These are phyloP conservation scores for Alternaria sp. DNA, from an alignment of 2,329 filamentous ascomycete species.

Conservation along the genomic window DNA sequence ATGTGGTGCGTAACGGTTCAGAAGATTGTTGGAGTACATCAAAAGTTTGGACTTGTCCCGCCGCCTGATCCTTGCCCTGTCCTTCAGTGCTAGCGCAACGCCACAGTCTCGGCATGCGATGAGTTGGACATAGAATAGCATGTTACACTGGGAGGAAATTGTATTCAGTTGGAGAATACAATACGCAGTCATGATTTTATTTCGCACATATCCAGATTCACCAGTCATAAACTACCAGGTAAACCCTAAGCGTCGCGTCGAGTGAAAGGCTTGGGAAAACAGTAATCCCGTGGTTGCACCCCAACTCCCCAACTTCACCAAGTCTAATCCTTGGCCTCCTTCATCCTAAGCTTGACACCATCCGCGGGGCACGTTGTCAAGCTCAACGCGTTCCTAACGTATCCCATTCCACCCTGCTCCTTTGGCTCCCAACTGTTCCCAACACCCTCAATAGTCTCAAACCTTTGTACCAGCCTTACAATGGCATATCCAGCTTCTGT, in stretches of 20 bases:
- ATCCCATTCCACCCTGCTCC: constrained; percentile 38
- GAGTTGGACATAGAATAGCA: neutral
- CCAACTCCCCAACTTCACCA: neutral
- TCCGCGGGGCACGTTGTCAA: constrained; percentile 44
- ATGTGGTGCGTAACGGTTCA: constrained; percentile 13
- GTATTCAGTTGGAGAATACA: neutral
- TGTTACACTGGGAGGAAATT: neutral
- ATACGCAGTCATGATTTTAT: neutral
- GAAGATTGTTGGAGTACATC: constrained; percentile 14
- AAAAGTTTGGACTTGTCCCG: constrained; percentile 32
- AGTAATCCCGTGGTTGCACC: neutral
- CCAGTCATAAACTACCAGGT: neutral
- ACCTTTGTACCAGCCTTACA: constrained; percentile 41
- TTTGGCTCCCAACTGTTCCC: constrained; percentile 40
- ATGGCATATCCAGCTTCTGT: constrained; percentile 43
- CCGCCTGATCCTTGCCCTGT: constrained; percentile 24
- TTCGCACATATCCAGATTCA: neutral
- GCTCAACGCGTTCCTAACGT: constrained; percentile 32
- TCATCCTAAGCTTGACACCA: constrained; percentile 45
- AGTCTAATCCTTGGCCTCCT: constrained; percentile 35
- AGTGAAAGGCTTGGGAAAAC: neutral
- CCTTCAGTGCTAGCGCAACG: constrained; percentile 6
- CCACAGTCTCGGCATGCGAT: neutral
- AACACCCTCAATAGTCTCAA: constrained; percentile 38
- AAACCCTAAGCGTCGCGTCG: neutral